Evolutionary conservation across 305 asterid species (phyloP), one percentile per base, ranked within the genome.

Genomic region (Fraxinus dipetala): DNA sequence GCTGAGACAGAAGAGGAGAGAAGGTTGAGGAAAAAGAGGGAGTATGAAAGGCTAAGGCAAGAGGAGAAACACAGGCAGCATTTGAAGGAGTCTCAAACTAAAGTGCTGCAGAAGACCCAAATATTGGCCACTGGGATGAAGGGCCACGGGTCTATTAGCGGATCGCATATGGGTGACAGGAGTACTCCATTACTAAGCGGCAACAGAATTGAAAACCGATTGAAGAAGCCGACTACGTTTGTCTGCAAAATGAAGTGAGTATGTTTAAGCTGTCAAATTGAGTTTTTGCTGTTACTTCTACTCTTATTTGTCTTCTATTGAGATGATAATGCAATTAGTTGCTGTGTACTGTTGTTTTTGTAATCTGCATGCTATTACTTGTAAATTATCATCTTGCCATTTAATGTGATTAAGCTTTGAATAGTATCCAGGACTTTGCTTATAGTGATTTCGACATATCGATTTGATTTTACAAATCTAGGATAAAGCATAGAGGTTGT

Each of bases 221-320:
- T 96, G 86, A 94, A 95, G 95, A 96, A 94, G 87, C 99, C 99
- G 1, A 96, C 99, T 9, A 94, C 99, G 5, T 96, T 96, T 83
- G 91, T 96, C 85, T 96, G 99, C 97, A 96, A 96, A 93, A 84
- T 96, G 90, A 94, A 94, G 99, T 96, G 87, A 93, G 98, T 95
- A 73, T 86, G 54, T 78, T 51, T 69, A 38, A 48, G 67, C 86
- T 69, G 69, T 81, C 75, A 72, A 65, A 83, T 75, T 78, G 59
- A 72, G 69, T 61, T 35, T 31, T 31, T 78, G 78, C 45, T 72
- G 13, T 22, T 69, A 75, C 81, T 63, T 18, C 81, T 70, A 18
- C 18, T 34, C 72, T 84, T 38, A n/a, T 76, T 78, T 75, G 51
- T 59, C 24, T 78, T 22, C 85, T 77, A n/a, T 24, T 34, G 24